Conservation (phyloP, 257 asterid species). For the Solanum appendiculatum region DNA sequence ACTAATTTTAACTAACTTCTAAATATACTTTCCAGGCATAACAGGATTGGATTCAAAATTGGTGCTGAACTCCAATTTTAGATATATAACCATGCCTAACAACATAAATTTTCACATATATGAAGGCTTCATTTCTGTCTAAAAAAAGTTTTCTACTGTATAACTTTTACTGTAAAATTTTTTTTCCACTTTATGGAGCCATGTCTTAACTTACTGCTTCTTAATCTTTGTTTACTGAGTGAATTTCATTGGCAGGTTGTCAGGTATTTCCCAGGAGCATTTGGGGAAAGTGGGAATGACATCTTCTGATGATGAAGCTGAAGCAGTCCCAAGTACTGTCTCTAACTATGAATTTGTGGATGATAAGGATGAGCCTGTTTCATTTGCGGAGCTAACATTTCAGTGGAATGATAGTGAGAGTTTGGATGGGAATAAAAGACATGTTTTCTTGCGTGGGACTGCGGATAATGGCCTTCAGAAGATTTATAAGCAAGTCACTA, state of each 20-base stretch:
- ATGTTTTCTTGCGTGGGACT: slow-evolving; percentile 46
- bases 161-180: background rate
- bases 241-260: background rate
- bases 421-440: slow-evolving; percentile 11
- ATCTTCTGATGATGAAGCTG: slow-evolving; percentile 76
- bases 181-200: background rate
- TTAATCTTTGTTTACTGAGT: background rate
- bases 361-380: slow-evolving; percentile 29
- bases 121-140: background rate
- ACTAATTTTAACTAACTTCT: background rate
- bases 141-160: background rate
- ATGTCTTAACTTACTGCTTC: background rate
- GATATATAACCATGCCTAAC: background rate
- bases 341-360: slow-evolving; percentile 46
- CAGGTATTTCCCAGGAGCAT: background rate
- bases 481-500: slow-evolving; percentile 48
- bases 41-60: background rate
- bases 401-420: slow-evolving; percentile 30
- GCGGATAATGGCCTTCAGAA: slow-evolving; percentile 59
- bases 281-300: slow-evolving; percentile 27
- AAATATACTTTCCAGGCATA: background rate
- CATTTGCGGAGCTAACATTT: slow-evolving; percentile 50
- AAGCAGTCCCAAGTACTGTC: slow-evolving; percentile 22
- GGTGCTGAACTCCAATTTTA: background rate
- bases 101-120: background rate